Percentiles rank a stretch among this genome's conserved stretches.
Conservation (phyloP, 495 filamentous ascomycete genomes). For the Aspergillus indologenus region DNA sequence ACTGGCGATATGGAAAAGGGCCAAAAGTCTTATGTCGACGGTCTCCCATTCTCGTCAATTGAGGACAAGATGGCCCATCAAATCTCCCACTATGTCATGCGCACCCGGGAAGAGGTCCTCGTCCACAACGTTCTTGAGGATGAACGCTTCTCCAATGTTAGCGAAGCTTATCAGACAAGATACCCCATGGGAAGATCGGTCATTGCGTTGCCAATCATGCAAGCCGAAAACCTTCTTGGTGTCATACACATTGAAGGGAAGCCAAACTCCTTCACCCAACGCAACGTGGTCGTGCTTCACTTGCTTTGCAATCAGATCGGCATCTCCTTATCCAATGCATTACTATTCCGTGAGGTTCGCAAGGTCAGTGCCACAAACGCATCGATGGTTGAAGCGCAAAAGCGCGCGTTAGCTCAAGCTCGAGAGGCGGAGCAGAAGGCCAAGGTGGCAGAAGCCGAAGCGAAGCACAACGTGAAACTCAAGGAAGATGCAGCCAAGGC, state of each 20-base stretch:
- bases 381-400: conserved; percentile 86
- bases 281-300: conserved; percentile 80
- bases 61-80: conserved; percentile 70
- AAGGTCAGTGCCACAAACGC: conserved; percentile 78
- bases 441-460: conserved; percentile 75
- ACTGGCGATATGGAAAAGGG: conserved; percentile 68
- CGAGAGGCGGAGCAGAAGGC: conserved; percentile 79
- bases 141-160: conserved; percentile 82
- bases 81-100: conserved; percentile 75
- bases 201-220: conserved; percentile 81
- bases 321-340: conserved; percentile 82
- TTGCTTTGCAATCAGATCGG: conserved; percentile 86
- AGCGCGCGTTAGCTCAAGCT: conserved; percentile 73
- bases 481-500: conserved; percentile 90
- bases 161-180: conserved; percentile 62
- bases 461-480: conserved; percentile 80
- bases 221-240: conserved; percentile 73
- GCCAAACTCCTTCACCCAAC: conserved; percentile 80
- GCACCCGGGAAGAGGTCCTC: conserved; percentile 81
- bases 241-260: conserved; percentile 84
- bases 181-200: conserved; percentile 72
- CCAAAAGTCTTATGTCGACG: conserved; percentile 51
- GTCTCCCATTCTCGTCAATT: conserved; percentile 60
- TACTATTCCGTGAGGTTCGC: conserved; percentile 76
- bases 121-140: conserved; percentile 79